These are phyloP conservation scores for Fistulifera solaris DNA, from an alignment of 108 stramenopile species.

Conservation along the genomic window DNA sequence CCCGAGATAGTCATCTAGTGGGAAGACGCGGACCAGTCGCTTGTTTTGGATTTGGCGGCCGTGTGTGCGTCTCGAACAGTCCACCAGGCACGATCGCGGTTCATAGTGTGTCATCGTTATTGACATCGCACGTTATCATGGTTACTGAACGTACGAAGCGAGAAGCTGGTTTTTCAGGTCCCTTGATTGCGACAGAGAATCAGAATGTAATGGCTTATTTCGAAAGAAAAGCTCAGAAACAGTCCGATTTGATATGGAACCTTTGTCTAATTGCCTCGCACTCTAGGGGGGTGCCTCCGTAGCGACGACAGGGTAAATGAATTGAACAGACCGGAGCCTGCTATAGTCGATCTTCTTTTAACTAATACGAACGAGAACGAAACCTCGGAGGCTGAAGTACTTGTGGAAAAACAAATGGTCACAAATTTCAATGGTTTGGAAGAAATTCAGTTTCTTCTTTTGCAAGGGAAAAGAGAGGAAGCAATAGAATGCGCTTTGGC, in stretches of 20 bases:
- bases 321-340: conserved; percentile 41
- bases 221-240: conserved; percentile 14
- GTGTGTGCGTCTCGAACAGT: conserved; percentile 23
- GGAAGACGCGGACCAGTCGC: conserved; percentile 13
- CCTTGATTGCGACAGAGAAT: conserved; percentile 22
- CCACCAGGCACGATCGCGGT: neutral
- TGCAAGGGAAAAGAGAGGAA: conserved; percentile 55
- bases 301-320: conserved; percentile 50
- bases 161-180: conserved; percentile 30
- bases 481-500: conserved; percentile 59
- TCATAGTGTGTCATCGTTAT: neutral
- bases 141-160: conserved; percentile 10
- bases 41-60: conserved; percentile 64
- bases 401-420: neutral
- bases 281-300: conserved; percentile 48
- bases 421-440: conserved; percentile 1
- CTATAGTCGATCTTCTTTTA: conserved; percentile 58
- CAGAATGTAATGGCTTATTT: conserved; percentile 37
- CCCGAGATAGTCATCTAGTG: neutral
- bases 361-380: conserved; percentile 2
- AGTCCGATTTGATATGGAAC: conserved; percentile 51
- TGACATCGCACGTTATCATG: conserved; percentile 16
- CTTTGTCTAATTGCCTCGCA: conserved; percentile 57
- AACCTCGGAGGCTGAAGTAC: neutral
- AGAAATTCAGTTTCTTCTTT: conserved; percentile 39